These are phyloP conservation scores for Crithidia sp. DNA, from an alignment of 208 protist species.

Conservation along the genomic window DNA sequence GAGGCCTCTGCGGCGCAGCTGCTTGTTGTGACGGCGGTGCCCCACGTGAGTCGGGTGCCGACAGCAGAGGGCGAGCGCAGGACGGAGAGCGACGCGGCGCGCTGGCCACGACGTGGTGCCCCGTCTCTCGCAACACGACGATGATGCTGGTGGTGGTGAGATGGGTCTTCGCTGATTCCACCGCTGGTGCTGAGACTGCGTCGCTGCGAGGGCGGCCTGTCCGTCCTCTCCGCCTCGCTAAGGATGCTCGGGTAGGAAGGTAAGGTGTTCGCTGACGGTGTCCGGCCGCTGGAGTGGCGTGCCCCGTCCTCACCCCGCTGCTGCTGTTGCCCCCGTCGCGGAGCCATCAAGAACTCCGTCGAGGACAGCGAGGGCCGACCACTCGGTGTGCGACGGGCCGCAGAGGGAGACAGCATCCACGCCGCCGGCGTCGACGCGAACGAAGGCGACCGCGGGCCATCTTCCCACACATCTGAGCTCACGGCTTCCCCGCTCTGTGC, in stretches of 20 bases:
- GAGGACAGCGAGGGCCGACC: slow-evolving; percentile 19
- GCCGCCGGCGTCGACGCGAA: not conserved
- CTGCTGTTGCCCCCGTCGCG: not conserved
- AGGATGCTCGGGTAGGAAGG: not conserved
- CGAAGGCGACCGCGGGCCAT: slow-evolving; percentile 2
- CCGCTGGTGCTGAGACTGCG: slow-evolving; percentile 20
- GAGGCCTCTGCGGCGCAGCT: not conserved
- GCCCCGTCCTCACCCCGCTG: not conserved
- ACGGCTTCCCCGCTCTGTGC: not conserved
- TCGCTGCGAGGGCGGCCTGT: not conserved
- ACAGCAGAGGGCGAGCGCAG: slow-evolving; percentile 19
- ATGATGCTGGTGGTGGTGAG: not conserved
- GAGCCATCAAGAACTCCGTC: slow-evolving; percentile 12
- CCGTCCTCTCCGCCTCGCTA: not conserved
- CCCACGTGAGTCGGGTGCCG: slow-evolving; percentile 5
- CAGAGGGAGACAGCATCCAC: not conserved
- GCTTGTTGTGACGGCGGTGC: not conserved
- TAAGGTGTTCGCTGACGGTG: not conserved
- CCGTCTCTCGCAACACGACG: no score
- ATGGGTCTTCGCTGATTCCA: not conserved
- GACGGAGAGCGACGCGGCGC: slow-evolving; percentile 27
- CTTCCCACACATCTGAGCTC: not conserved
- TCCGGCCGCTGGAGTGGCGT: not conserved
- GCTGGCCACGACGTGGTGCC: not conserved
- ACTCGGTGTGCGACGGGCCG: slow-evolving; percentile 24